These are phyloP conservation scores for Chaetomiaceae sp. DNA, from an alignment of 2,329 filamentous ascomycete genomes.

Conservation along the genomic window DNA sequence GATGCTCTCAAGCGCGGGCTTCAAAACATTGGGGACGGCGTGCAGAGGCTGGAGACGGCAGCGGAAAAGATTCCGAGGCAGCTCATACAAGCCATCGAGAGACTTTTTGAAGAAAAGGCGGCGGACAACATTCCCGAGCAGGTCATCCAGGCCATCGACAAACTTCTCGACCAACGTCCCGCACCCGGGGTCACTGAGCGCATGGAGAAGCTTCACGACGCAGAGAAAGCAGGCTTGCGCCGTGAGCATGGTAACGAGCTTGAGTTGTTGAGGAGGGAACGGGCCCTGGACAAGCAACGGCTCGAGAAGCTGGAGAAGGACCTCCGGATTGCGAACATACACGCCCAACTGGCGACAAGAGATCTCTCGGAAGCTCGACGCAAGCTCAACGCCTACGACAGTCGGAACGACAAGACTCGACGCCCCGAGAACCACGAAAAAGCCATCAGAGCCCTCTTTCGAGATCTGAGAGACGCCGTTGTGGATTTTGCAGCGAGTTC, in stretches of 20 bases:
- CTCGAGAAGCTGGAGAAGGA: neutral
- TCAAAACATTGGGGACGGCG: neutral
- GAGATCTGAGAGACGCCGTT: neutral
- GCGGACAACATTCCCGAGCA: too few relatives aligned
- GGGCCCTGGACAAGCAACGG: neutral
- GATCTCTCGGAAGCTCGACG: neutral
- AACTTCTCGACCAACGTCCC: too few relatives aligned
- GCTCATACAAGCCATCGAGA: neutral
- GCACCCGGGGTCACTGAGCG: neutral
- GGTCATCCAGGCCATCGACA: too few relatives aligned
- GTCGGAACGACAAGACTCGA: neutral
- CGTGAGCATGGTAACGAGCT: neutral
- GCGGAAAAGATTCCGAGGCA: neutral
- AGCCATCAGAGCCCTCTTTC: neutral
- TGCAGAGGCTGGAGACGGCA: neutral
- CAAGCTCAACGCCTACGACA: neutral
- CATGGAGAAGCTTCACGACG: neutral
- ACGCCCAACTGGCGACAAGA: neutral
- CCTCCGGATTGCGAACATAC: neutral
- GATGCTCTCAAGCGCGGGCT: neutral
- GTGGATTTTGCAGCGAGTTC: conserved; percentile 3
- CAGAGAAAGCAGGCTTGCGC: neutral
- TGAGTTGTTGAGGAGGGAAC: neutral
- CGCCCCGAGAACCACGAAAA: neutral
- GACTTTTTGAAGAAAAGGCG: neutral